A percentile compares a stretch with the other conserved stretches of the same genome.
phyloP scores from a whole-genome alignment of 345 rosid genomes.

The Populus ilicifolia region DNA sequence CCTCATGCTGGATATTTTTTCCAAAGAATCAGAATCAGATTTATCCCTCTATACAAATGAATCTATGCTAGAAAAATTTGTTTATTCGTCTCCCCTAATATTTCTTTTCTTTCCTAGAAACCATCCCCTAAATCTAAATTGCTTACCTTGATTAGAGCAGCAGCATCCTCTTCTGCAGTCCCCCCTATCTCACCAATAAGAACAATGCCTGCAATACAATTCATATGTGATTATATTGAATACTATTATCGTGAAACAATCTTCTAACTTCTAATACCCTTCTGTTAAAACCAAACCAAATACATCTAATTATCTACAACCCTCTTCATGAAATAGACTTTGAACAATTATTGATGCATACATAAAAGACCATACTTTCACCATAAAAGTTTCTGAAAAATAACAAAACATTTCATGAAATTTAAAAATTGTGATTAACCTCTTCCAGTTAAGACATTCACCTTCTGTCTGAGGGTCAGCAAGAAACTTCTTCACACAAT shows the following conservation, averaged over 20 bases:
- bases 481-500: conserved; percentile 76
- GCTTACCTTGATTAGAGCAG: conserved; percentile 71
- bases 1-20: no score
- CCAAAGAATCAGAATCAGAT: no score
- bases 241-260: no score
- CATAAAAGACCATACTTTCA: no score
- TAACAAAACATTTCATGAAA: neutral
- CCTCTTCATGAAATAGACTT: no score
- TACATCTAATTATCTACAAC: no score
- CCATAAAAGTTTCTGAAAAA: no score
- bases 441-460: conserved; percentile 18
- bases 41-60: no score
- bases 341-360: no score
- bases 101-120: neutral
- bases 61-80: neutral
- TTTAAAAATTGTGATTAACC: neutral
- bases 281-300: no score
- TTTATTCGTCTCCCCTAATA: neutral
- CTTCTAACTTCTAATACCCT: no score
- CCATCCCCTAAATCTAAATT: neutral
- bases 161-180: conserved; percentile 98
- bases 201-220: conserved; percentile 52
- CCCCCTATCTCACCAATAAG: conserved; percentile 98
- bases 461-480: conserved; percentile 96
- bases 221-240: no score